A percentile compares a stretch with the other conserved stretches of the same genome.
These are phyloP conservation scores for Mucor piriformis DNA, from an alignment of 371 early-diverging fungal species.

Conservation along the genomic window DNA sequence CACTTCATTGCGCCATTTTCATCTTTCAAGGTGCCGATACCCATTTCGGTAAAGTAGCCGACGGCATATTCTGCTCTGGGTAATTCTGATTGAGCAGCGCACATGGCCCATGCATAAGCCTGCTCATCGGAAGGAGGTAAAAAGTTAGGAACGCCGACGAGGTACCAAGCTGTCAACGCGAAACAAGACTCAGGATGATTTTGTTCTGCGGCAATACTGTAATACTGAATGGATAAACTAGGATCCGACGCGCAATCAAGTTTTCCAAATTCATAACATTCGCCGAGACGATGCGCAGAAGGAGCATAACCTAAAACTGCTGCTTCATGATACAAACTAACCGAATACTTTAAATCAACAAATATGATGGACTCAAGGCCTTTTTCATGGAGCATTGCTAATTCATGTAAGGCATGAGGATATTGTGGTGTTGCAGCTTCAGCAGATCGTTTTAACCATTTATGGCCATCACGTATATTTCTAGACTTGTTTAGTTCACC, in stretches of 20 bases:
- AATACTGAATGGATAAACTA: slow-evolving; percentile 72
- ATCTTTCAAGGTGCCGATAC: slow-evolving; percentile 75
- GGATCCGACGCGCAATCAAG: slow-evolving; percentile 75
- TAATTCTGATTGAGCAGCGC: slow-evolving; percentile 75
- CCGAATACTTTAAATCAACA: slow-evolving; percentile 69
- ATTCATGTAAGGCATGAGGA: slow-evolving; percentile 81
- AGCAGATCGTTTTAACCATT: slow-evolving; percentile 77
- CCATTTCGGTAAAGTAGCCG: slow-evolving; percentile 91
- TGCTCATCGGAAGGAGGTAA: slow-evolving; percentile 80
- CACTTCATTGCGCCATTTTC: slow-evolving; percentile 71
- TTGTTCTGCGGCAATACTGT: slow-evolving; percentile 84
- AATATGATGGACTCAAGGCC: slow-evolving; percentile 73
- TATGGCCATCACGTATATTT: slow-evolving; percentile 69
- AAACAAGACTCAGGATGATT: slow-evolving; percentile 92
- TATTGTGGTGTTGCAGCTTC: slow-evolving; percentile 78
- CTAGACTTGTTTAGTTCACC: slow-evolving; percentile 68
- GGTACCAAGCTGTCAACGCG: slow-evolving; percentile 94
- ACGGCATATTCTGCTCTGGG: slow-evolving; percentile 94
- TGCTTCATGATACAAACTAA: slow-evolving; percentile 65
- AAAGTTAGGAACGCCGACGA: slow-evolving; percentile 84
- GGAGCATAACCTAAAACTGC: slow-evolving; percentile 67
- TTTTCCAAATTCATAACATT: slow-evolving; percentile 78
- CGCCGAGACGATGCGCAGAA: slow-evolving; percentile 78
- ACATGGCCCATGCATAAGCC: slow-evolving; percentile 88
- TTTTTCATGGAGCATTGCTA: slow-evolving; percentile 70